Evolutionary conservation across 805 yeast species (phyloP), one percentile per base, ranked within the genome.

Genomic region (Kuraishia ogatae): DNA sequence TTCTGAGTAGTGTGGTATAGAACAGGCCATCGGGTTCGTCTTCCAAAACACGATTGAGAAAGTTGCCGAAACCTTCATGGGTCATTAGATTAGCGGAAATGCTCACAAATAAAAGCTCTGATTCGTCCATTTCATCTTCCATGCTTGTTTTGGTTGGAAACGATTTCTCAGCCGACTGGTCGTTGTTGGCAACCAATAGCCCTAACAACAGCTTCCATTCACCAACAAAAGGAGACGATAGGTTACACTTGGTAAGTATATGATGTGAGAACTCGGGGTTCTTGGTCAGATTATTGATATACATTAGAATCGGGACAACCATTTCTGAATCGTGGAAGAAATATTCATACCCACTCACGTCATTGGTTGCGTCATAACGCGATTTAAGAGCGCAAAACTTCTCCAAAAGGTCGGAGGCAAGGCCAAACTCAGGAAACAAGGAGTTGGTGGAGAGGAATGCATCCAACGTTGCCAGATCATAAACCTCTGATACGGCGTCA

Each of bases 1-100:
- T 54, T 47, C 63, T 61, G 23, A 75, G 55, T 22, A 70, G 53
- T 29, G 59, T 58, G 10, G 54, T 19, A 29, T 21, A 28, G 7
- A 35, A n/a, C 48, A 46, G 24, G 51, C 49, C 10, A 26, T 46
- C 26, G 17, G 28, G 39, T n/a, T 20, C 19, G 6, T 52, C 53
- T 22, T 28, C 35, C 11, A 58, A 46, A 2, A 56, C 39, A 10
- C 51, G 54, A 11, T 60, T 48, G n/a, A 64, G 53, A 26, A 61
- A 71, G 4, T 65, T 65, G 4, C 62, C 66, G 54, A 64, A 70
- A 48, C 68, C 65, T 56, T 71, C 77, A 55, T 72, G 73, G 2
- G 60, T 52, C 1, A 63, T 52, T 8, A 71, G 51, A 17, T 60
- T 61, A 48, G 59, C 58, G 26, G 64, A 62, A 8, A 67, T 59